phyloP scores from a whole-genome alignment of 495 filamentous ascomycete species.

The Penicillium arizonense region DNA sequence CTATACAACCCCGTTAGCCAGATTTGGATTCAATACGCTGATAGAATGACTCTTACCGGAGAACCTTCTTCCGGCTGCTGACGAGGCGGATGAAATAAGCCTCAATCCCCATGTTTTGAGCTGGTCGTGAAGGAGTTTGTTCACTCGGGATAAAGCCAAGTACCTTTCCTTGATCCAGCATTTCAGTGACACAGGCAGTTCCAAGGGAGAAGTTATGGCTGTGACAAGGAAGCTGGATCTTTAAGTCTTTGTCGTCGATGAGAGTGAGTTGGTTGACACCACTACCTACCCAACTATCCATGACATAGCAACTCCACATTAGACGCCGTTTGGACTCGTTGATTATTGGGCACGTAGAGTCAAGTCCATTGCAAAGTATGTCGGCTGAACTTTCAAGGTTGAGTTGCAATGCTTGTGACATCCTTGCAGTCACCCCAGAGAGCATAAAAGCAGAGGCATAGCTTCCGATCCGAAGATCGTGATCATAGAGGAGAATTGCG shows the following conservation, averaged over 20 bases:
- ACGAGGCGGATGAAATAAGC: conserved; percentile 20
- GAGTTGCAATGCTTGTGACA: conserved; percentile 28
- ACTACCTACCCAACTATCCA: conserved; percentile 27
- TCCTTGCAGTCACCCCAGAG: conserved; percentile 20
- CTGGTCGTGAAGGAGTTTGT: conserved; percentile 1
- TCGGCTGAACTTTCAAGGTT: conserved; percentile 24
- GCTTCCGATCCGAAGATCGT: conserved; percentile 22
- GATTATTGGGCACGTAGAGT: conserved; percentile 1
- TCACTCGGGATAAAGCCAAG: conserved; percentile 7
- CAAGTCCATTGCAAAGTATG: conserved; percentile 14
- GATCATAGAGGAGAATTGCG: conserved; percentile 24
- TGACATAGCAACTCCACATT: conserved; percentile 30
- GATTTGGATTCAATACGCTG: too few relatives aligned
- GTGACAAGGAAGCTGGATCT: conserved; percentile 27
- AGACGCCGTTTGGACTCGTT: conserved; percentile 21
- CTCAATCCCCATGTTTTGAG: conserved; percentile 20
- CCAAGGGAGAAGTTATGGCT: conserved; percentile 15
- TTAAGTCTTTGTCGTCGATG: conserved; percentile 19
- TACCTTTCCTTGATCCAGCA: conserved; percentile 7
- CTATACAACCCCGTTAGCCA: background rate
- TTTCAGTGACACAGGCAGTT: conserved; percentile 16
- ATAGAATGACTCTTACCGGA: conserved; percentile 7
- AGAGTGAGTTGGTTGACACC: conserved; percentile 23
- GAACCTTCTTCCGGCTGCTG: conserved; percentile 13
- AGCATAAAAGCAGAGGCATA: conserved; percentile 25